Percentiles rank a stretch among this genome's conserved stretches.
Evolutionary conservation across 2,329 filamentous ascomycete species (phyloP).

Genomic region (Cadophora luteo-olivacea): DNA sequence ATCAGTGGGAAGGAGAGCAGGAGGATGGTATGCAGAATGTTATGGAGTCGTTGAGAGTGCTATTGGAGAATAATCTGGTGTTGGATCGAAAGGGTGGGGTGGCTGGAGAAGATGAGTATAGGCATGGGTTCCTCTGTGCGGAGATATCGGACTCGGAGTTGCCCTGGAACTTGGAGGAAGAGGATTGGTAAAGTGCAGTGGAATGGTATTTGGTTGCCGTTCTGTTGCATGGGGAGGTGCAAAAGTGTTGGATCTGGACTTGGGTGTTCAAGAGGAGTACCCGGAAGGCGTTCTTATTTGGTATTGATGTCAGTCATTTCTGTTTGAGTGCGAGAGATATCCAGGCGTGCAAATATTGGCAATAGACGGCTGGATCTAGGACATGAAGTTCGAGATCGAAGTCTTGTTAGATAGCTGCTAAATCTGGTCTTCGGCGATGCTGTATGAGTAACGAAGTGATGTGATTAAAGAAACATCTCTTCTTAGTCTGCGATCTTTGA

Average conservation of each 20-base stretch:
- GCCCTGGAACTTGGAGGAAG: constrained; percentile 25
- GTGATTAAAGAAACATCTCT: too few relatives aligned
- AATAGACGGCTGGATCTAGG: neutral
- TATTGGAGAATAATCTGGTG: constrained; percentile 24
- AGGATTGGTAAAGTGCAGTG: constrained; percentile 22
- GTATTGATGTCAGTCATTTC: neutral
- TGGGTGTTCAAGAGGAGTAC: neutral
- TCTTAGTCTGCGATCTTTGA: neutral
- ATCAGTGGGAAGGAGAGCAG: constrained; percentile 12
- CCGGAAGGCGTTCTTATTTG: neutral
- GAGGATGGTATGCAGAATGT: constrained; percentile 10
- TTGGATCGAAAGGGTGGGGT: constrained; percentile 17
- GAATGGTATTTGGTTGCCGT: neutral
- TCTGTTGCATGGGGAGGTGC: neutral
- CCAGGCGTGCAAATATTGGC: constrained; percentile 7
- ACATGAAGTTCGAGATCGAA: neutral
- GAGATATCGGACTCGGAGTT: constrained; percentile 26
- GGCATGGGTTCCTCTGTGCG: constrained; percentile 24
- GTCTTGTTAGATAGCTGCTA: neutral
- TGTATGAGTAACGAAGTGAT: neutral
- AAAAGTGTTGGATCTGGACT: neutral
- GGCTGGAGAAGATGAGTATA: constrained; percentile 17
- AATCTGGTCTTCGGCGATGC: neutral
- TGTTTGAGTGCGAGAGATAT: constrained; percentile 1
- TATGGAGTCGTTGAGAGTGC: constrained; percentile 1